Evolutionary conservation across 768 basidiomycete genomes (phyloP).

Genomic region (Cyclocybe aegerita): DNA sequence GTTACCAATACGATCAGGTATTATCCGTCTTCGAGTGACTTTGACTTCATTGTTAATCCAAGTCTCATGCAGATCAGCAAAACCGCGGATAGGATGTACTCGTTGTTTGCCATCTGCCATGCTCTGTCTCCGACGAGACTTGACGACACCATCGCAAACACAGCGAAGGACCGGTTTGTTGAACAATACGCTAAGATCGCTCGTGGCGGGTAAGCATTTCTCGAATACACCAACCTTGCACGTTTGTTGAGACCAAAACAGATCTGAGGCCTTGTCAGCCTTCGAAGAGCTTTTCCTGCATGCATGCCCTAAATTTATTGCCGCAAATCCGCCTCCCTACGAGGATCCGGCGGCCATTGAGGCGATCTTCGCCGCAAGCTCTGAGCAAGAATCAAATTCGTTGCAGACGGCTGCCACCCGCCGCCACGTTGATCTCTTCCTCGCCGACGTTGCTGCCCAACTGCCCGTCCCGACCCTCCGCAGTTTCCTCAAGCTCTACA

Average conservation of each 20-base stretch:
- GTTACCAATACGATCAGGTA: constrained; percentile 96
- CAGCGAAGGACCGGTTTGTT: constrained; percentile 90
- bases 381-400: constrained; percentile 33
- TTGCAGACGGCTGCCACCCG: constrained; percentile 69
- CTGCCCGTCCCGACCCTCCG: constrained; percentile 81
- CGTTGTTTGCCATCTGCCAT: constrained; percentile 90
- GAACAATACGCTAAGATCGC: constrained; percentile 88
- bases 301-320: constrained; percentile 96
- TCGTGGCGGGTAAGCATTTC: constrained; percentile 57
- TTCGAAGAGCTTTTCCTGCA: constrained; percentile 94
- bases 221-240: neutral
- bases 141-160: constrained; percentile 93
- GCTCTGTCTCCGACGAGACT: constrained; percentile 89
- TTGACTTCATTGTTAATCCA: neutral
- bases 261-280: constrained; percentile 58
- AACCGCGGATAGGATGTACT: constrained; percentile 97
- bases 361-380: constrained; percentile 39
- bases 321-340: constrained; percentile 92
- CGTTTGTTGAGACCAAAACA: neutral
- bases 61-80: constrained; percentile 77
- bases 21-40: neutral
- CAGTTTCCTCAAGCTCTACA: constrained; percentile 94
- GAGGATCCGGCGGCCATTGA: constrained; percentile 70
- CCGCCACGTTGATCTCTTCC: constrained; percentile 83
- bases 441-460: constrained; percentile 76